These are phyloP conservation scores for Chaetomium olivaceum DNA, from an alignment of 2,329 filamentous ascomycete genomes.

Conservation along the genomic window DNA sequence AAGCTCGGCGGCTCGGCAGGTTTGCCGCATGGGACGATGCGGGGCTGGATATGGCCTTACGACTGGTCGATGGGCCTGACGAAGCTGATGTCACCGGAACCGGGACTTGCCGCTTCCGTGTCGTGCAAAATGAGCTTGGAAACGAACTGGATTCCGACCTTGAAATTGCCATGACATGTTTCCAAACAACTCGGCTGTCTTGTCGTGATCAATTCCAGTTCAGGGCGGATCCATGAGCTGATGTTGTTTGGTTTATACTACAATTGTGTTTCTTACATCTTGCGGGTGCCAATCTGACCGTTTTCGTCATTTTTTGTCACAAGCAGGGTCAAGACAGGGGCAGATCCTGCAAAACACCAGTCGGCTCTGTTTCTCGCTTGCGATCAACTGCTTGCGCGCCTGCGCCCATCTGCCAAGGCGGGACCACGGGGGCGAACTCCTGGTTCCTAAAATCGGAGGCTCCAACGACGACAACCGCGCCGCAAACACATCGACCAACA, in stretches of 20 bases:
- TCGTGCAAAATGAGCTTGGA: not conserved
- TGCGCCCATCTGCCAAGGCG: slow-evolving; percentile 14
- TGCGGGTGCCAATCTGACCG: not conserved
- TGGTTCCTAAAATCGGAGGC: not conserved
- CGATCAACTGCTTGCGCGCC: slow-evolving; percentile 14
- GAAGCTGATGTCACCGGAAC: slow-evolving; percentile 15
- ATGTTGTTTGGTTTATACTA: not conserved
- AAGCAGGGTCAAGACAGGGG: not conserved
- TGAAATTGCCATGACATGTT: not conserved
- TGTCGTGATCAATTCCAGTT: not conserved
- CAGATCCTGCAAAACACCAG: not conserved
- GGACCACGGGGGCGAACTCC: slow-evolving; percentile 5
- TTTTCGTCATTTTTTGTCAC: not conserved
- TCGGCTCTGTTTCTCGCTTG: not conserved
- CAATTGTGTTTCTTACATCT: not conserved
- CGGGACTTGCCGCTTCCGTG: not conserved
- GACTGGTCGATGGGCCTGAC: not conserved
- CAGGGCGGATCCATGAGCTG: not conserved
- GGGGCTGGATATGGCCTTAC: not conserved
- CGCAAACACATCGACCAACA: slow-evolving; percentile 5
- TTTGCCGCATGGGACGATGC: slow-evolving; percentile 5
- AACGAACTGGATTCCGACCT: not conserved
- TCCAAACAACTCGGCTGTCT: not conserved
- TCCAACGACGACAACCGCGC: slow-evolving; percentile 7
- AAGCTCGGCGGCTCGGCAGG: not conserved